Evolutionary conservation across 2,329 filamentous ascomycete genomes (phyloP), one percentile per base, ranked within the genome.

Genomic region (Berkeleyomyces rouxiae): DNA sequence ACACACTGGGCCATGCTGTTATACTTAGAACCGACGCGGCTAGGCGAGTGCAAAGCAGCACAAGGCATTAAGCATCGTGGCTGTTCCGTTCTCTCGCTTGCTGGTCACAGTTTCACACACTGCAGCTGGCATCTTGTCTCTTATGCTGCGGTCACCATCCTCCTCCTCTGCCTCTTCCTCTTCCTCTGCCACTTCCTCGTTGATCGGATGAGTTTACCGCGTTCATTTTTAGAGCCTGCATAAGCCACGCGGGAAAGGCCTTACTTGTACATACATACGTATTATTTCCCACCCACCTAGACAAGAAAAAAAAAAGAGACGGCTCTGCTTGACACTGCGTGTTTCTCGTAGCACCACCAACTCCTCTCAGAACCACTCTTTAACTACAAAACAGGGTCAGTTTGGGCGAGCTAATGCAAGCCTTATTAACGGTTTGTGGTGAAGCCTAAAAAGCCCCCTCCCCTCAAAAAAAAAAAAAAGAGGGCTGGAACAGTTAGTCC

Each of bases 1-100:
- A 23, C 23, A 23, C 23, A 23, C 23, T 23, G 49, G 37, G 4
- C 37, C 37, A 55, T 55, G 49, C 37, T 55, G 49, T 55, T 55
- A 55, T 55, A 55, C 49, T 55, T 55, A 55, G 49, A 55, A 55
- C 49, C n/a, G 33, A 39, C 49, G 49, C 49, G 49, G 49, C 49
- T 55, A 55, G 49, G 49, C 49, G 49, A 55, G 49, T 55, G 11
- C 37, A 55, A n/a, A 55, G 49, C 36, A 33, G 49, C 33, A 55
- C 49, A 55, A 55, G 33, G 49, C 49, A 55, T 55, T 55, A 33
- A 55, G 37, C 49, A 13, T 16, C 49, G 49, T 39, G 49, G 49
- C 49, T 55, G 36, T 39, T 31, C 49, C 37, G 33, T 55, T 55
- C 49, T 39, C 37, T 55, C 49, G 49, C 49, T 55, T 55, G 49